A percentile compares a stretch with the other conserved stretches of the same genome.
These are phyloP conservation scores for Suhomyces guaymorum DNA, from an alignment of 1,139 yeast genomes.

Conservation along the genomic window DNA sequence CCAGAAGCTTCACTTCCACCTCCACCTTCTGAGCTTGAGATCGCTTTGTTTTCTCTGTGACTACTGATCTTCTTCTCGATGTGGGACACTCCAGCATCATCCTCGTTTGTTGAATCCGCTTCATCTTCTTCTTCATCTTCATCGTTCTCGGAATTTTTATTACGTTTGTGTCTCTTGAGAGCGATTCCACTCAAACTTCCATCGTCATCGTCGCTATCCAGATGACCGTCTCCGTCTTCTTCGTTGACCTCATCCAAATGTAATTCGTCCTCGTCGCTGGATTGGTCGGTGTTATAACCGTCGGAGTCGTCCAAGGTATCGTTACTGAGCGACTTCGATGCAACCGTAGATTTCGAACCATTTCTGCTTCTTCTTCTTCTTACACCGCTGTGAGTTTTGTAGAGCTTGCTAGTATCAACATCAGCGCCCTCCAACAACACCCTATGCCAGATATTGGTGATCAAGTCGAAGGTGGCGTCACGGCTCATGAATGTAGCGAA, in stretches of 20 bases:
- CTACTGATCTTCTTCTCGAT: conserved; percentile 10
- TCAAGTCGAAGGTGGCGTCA: conserved; percentile 62
- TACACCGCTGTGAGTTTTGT: conserved; percentile 4
- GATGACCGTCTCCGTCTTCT: conserved; percentile 7
- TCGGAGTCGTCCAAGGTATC: conserved; percentile 10
- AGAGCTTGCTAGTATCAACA: conserved; percentile 9
- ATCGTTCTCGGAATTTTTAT: conserved; percentile 5
- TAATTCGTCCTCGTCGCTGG: conserved; percentile 6
- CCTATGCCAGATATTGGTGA: conserved; percentile 63
- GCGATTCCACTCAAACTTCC: conserved; percentile 9
- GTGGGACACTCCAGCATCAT: conserved; percentile 10
- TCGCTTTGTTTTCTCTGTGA: conserved; percentile 4
- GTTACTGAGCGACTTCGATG: conserved; percentile 14
- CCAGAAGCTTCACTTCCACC: conserved; percentile 13
- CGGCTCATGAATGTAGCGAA: conserved; percentile 74
- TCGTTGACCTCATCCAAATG: conserved; percentile 11
- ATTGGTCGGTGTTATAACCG: conserved; percentile 2
- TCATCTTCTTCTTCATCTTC: conserved; percentile 8
- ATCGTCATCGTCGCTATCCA: conserved; percentile 5
- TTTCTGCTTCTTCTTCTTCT: conserved; percentile 12
- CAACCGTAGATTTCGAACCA: conserved; percentile 15
- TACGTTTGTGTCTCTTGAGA: conserved; percentile 8
- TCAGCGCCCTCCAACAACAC: conserved; percentile 33
- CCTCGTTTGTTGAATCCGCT: conserved; percentile 6
- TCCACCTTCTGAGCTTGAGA: neutral